phyloP scores from a whole-genome alignment of 805 yeast genomes.

The Yarrowia porcina region DNA sequence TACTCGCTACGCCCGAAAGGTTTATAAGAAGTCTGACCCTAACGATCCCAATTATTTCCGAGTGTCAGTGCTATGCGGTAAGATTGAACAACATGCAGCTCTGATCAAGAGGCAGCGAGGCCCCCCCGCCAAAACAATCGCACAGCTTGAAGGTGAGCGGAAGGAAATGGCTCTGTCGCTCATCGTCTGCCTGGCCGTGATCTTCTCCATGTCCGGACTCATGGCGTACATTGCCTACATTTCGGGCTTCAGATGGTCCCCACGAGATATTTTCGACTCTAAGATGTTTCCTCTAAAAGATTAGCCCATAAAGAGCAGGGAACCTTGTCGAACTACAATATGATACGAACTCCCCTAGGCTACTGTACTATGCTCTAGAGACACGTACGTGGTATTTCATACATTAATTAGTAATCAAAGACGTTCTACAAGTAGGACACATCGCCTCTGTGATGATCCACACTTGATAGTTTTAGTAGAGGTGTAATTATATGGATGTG shows the following conservation, averaged over 20 bases:
- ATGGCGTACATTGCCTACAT: constrained; percentile 34
- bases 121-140: constrained; percentile 24
- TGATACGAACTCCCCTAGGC: too few relatives aligned
- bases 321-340: not conserved
- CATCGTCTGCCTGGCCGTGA: constrained; percentile 30
- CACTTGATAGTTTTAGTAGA: too few relatives aligned
- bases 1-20: constrained; percentile 64
- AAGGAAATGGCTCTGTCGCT: constrained; percentile 30
- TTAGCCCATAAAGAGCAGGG: not conserved
- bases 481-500: too few relatives aligned
- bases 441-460: too few relatives aligned
- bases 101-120: constrained; percentile 22
- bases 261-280: constrained; percentile 19
- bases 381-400: not conserved
- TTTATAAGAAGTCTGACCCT: constrained; percentile 76
- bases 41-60: constrained; percentile 81
- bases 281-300: constrained; percentile 13
- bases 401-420: not conserved
- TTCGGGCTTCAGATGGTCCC: constrained; percentile 30
- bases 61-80: constrained; percentile 81
- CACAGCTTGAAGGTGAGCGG: constrained; percentile 27
- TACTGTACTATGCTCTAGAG: not conserved
- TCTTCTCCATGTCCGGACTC: constrained; percentile 30
- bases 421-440: not conserved
- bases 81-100: constrained; percentile 80